Evolutionary conservation across 73 alveolate genomes (phyloP).

Genomic region (Stentor coeruleus): DNA sequence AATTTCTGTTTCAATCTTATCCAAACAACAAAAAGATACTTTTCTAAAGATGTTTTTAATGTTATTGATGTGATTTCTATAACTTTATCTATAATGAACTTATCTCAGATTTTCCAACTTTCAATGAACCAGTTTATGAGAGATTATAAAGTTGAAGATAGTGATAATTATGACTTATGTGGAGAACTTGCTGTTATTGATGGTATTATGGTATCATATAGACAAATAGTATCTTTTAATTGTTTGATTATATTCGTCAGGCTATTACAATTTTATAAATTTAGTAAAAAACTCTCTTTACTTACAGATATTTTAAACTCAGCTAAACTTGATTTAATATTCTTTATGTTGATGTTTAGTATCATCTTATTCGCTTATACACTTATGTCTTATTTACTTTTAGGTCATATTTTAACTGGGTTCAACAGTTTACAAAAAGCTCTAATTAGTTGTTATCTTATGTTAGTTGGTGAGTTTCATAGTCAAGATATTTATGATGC

Average conservation of each 20-base stretch:
- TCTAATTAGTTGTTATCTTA: background rate
- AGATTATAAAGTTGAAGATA: background rate
- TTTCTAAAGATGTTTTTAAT: background rate
- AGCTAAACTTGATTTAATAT: conserved; percentile 42
- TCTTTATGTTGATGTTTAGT: conserved; percentile 46
- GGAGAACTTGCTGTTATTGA: background rate
- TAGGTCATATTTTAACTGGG: conserved; percentile 29
- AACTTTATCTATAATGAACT: background rate
- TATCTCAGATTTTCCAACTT: background rate
- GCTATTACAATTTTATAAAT: conserved; percentile 40
- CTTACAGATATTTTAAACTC: conserved; percentile 41
- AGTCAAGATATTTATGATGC: conserved; percentile 26
- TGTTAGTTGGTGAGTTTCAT: conserved; percentile 24
- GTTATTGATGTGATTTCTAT: background rate
- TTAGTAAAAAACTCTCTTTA: conserved; percentile 42
- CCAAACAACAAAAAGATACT: background rate
- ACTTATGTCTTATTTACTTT: conserved; percentile 38
- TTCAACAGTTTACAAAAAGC: conserved; percentile 28
- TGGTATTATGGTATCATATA: background rate
- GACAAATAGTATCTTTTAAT: conserved; percentile 24
- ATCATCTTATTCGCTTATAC: conserved; percentile 42
- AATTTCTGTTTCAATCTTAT: background rate
- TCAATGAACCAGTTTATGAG: background rate
- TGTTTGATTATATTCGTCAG: conserved; percentile 39
- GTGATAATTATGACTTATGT: background rate